A percentile compares a stretch with the other conserved stretches of the same genome.
These are phyloP conservation scores for Clonostachys rhizophaga DNA, from an alignment of 2,329 filamentous ascomycete species.

Conservation along the genomic window DNA sequence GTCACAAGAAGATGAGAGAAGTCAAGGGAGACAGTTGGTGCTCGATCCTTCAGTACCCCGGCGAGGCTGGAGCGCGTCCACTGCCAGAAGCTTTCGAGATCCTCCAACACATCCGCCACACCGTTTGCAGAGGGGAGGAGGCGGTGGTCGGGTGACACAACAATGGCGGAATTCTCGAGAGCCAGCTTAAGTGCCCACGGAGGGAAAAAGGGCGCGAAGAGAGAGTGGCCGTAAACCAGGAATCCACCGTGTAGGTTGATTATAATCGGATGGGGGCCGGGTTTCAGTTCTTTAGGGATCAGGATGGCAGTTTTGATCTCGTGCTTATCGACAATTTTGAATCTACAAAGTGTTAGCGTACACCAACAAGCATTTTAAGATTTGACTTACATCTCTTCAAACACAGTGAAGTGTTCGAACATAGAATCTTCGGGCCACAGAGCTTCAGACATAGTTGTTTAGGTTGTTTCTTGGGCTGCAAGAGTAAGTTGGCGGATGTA, in stretches of 20 bases:
- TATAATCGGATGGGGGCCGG: constrained; percentile 11
- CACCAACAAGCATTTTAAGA: background rate
- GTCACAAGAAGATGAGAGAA: constrained; percentile 8
- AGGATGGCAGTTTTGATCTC: constrained; percentile 13
- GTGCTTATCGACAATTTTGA: constrained; percentile 9
- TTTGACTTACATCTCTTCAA: constrained; percentile 2
- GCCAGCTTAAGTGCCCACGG: constrained; percentile 12
- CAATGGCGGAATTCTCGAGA: constrained; percentile 7
- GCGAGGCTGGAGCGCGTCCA: constrained; percentile 10
- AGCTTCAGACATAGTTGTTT: too few relatives aligned
- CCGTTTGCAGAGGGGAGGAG: constrained; percentile 14
- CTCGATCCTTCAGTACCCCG: background rate
- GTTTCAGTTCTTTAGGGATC: constrained; percentile 13
- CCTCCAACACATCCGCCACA: constrained; percentile 13
- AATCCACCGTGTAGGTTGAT: constrained; percentile 17
- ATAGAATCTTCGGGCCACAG: background rate
- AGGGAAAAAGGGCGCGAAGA: constrained; percentile 15
- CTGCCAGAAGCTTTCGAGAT: constrained; percentile 17
- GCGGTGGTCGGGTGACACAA: constrained; percentile 16
- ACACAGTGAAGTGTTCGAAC: constrained; percentile 2
- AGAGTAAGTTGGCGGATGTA: too few relatives aligned
- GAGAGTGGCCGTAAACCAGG: constrained; percentile 9
- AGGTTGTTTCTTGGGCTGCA: too few relatives aligned
- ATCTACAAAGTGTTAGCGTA: constrained; percentile 4
- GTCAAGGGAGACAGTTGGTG: background rate